Evolutionary conservation across 169 alveolate genomes (phyloP), one percentile per base, ranked within the genome.

Genomic region (Haemoproteus tartakovskyi): DNA sequence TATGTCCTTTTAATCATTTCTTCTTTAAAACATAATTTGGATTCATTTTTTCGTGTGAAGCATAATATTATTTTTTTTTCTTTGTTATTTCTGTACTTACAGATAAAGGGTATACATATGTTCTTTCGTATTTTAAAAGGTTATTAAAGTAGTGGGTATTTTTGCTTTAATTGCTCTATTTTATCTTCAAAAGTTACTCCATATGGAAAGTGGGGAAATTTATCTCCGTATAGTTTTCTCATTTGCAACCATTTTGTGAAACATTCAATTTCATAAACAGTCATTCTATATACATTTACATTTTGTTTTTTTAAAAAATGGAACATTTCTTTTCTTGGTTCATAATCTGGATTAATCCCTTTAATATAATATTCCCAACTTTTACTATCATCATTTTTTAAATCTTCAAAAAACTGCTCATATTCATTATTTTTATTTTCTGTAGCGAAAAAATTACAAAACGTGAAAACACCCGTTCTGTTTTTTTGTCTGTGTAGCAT

Each of bases 281-380:
- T 90, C 95, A 91, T 87, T 38, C 78, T 79, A 60, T 63, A 79
- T 11, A 91, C 95, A 46, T 87, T 88, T 22, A 91, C 45, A 33
- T 94, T 94, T 74, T 86, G 54, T 0, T 80, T 54, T 19, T 89
- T 85, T 27, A 91, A 61, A 38, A 43, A 47, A 6, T 85, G 46
- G 43, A 67, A 91, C 94, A 90, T 90, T 45, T 86, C 87, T 60
- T 79, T 79, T 27, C 95, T 51, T 21, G 94, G 93, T 24, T 78
- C 90, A 47, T 89, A 90, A 37, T 90, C 92, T 16, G 95, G 95
- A 12, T 86, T 89, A 57, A 86, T 80, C 21, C 95, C 95, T 29
- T 91, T 67, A 9, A 91, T 86, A 36, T 90, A 91, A 41, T 86
- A 85, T 5, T 87, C 86, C 95, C 95, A 91, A 79, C 90, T 82